Conservation (phyloP, 805 yeast genomes). For the Ogataea ganodermae region DNA sequence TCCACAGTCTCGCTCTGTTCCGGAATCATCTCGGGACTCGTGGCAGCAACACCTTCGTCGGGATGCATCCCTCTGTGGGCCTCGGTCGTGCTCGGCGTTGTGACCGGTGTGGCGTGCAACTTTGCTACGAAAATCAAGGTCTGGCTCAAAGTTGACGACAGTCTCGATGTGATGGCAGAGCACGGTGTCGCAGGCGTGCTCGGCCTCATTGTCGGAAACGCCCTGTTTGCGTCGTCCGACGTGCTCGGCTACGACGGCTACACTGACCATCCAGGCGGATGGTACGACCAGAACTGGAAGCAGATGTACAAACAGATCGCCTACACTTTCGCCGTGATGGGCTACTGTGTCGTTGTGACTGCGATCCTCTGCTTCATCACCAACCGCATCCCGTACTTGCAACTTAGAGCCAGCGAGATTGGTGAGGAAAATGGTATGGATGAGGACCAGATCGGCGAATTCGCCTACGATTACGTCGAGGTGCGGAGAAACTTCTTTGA, state of each 20-base stretch:
- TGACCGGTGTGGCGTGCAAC: slow-evolving; percentile 83
- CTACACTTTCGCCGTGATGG: slow-evolving; percentile 71
- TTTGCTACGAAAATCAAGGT: slow-evolving; percentile 86
- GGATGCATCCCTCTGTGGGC: slow-evolving; percentile 93
- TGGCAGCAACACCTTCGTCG: slow-evolving; percentile 95
- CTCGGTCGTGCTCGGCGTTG: slow-evolving; percentile 79
- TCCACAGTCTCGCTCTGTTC: slow-evolving; percentile 94
- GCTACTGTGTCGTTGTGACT: slow-evolving; percentile 76
- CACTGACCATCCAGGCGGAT: slow-evolving; percentile 86
- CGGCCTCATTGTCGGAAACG: slow-evolving; percentile 81
- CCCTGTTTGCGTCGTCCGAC: slow-evolving; percentile 80
- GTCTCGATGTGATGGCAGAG: slow-evolving; percentile 95
- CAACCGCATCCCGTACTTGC: slow-evolving; percentile 77
- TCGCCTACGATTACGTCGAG: slow-evolving; percentile 98
- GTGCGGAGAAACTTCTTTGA: slow-evolving; percentile 87
- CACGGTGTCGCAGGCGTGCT: slow-evolving; percentile 96
- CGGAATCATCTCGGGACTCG: slow-evolving; percentile 92
- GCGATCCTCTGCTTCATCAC: slow-evolving; percentile 72
- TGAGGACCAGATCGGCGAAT: slow-evolving; percentile 96
- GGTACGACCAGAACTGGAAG: slow-evolving; percentile 87
- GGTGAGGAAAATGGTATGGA: slow-evolving; percentile 91
- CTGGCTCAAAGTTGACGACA: slow-evolving; percentile 80
- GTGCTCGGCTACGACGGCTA: slow-evolving; percentile 90
- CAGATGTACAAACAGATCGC: slow-evolving; percentile 91
- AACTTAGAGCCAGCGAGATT: slow-evolving; percentile 76